Conservation (phyloP, 768 basidiomycete species). For the Xerocomellus amylosporus region DNA sequence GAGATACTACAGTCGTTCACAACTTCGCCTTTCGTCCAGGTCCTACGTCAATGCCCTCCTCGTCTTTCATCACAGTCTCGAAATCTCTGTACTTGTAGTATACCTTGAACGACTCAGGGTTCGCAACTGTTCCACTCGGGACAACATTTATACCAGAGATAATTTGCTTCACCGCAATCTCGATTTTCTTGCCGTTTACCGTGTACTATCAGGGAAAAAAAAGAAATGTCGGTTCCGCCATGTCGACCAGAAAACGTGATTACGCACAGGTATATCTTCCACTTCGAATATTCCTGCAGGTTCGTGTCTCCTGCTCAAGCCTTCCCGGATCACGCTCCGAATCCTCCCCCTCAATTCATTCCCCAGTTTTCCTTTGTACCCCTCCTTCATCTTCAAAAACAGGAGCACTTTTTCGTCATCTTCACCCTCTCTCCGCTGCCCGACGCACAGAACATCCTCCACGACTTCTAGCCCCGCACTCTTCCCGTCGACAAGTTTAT, state of each 20-base stretch:
- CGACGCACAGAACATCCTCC: slow-evolving; percentile 73
- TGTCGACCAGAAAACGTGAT: slow-evolving; percentile 7
- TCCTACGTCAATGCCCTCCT: slow-evolving; percentile 4
- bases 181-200: slow-evolving; percentile 76
- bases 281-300: slow-evolving; percentile 66
- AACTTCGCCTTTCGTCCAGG: slow-evolving; percentile 6
- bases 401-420: slow-evolving; percentile 73
- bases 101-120: slow-evolving; percentile 61
- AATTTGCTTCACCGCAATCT: slow-evolving; percentile 77
- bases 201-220: slow-evolving; percentile 51
- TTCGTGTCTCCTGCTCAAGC: slow-evolving; percentile 72
- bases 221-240: not conserved
- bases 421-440: slow-evolving; percentile 60
- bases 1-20: slow-evolving; percentile 1
- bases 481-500: slow-evolving; percentile 48
- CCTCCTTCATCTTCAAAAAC: slow-evolving; percentile 65
- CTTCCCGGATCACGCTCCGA: slow-evolving; percentile 52
- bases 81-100: slow-evolving; percentile 64
- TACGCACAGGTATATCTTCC: slow-evolving; percentile 67
- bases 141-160: slow-evolving; percentile 60
- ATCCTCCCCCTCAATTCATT: slow-evolving; percentile 54
- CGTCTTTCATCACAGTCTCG: slow-evolving; percentile 30
- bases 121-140: slow-evolving; percentile 74
- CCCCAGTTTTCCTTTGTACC: slow-evolving; percentile 49
- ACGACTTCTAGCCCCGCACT: slow-evolving; percentile 50